Percentiles rank a stretch among this genome's conserved stretches.
Conservation (phyloP, 306 rosid genomes). For the Acmispon strigosus region DNA sequence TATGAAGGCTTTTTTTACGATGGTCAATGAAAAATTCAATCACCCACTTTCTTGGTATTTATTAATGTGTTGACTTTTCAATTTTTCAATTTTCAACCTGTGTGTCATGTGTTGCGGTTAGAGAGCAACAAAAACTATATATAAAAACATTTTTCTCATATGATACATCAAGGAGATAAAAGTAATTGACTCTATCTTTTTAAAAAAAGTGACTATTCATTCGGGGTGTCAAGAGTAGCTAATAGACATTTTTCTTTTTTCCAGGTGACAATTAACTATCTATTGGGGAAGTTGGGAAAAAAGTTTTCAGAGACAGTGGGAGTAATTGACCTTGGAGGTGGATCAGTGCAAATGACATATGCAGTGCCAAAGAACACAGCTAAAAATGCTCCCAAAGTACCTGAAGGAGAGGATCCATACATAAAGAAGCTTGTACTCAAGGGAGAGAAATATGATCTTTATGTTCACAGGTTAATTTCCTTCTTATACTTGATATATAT, state of each 20-base stretch:
- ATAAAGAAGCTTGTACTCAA: conserved; percentile 48
- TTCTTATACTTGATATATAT: conserved; percentile 11
- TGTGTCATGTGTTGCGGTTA: too few species aligned
- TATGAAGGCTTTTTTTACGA: too few species aligned
- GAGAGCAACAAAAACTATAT: too few species aligned
- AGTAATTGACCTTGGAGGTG: conserved; percentile 88
- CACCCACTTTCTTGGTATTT: too few species aligned
- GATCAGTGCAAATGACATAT: conserved; percentile 86
- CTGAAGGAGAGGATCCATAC: conserved; percentile 49
- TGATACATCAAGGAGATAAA: too few species aligned
- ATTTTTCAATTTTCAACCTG: too few species aligned
- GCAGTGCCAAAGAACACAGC: conserved; percentile 59
- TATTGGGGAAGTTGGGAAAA: conserved; percentile 61
- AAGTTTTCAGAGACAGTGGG: conserved; percentile 52
- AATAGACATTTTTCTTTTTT: not conserved
- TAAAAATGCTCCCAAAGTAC: conserved; percentile 42
- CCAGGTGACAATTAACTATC: conserved; percentile 76
- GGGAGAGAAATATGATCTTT: conserved; percentile 52
- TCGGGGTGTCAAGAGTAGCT: too few species aligned
- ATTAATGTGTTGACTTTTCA: too few species aligned
- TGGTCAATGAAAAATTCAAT: too few species aligned
- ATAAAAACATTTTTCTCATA: too few species aligned
- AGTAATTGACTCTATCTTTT: too few species aligned
- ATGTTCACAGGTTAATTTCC: conserved; percentile 81
- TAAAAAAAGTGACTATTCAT: too few species aligned